Evolutionary conservation across 805 yeast genomes (phyloP).

Genomic region (Candida coquimbonensis): DNA sequence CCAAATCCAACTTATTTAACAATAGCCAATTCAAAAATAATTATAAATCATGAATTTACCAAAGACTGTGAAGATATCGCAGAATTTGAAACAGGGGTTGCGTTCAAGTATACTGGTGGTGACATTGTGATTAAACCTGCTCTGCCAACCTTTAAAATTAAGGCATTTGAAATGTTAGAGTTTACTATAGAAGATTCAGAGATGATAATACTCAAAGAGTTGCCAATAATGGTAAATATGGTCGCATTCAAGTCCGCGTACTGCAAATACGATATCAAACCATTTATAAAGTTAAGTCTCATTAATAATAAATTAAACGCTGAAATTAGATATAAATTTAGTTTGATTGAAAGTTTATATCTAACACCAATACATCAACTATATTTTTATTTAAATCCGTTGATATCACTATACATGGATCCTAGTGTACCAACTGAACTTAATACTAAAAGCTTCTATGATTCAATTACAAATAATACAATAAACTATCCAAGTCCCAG

Average conservation of each 20-base stretch:
- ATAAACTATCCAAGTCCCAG: conserved; percentile 12
- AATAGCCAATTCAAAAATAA: neutral
- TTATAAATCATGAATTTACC: neutral
- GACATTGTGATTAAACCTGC: neutral
- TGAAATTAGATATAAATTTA: neutral
- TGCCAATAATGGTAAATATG: too few relatives aligned
- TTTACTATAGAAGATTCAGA: neutral
- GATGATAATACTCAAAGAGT: too few relatives aligned
- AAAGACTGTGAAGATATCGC: neutral
- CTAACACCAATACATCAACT: neutral
- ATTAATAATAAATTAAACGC: neutral
- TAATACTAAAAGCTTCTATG: conserved; percentile 40
- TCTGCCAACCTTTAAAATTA: neutral
- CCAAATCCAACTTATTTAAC: neutral
- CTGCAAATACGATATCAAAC: neutral
- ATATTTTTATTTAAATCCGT: neutral
- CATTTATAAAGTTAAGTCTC: neutral
- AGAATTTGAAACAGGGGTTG: neutral
- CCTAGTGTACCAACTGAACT: neutral
- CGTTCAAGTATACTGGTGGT: neutral
- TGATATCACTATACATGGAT: neutral
- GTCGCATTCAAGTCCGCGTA: neutral
- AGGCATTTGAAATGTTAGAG: neutral
- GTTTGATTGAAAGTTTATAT: neutral
- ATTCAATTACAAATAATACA: conserved; percentile 41